These are phyloP conservation scores for Saccharomyces hybrid DNA, from an alignment of 1,139 yeast species.

Conservation along the genomic window DNA sequence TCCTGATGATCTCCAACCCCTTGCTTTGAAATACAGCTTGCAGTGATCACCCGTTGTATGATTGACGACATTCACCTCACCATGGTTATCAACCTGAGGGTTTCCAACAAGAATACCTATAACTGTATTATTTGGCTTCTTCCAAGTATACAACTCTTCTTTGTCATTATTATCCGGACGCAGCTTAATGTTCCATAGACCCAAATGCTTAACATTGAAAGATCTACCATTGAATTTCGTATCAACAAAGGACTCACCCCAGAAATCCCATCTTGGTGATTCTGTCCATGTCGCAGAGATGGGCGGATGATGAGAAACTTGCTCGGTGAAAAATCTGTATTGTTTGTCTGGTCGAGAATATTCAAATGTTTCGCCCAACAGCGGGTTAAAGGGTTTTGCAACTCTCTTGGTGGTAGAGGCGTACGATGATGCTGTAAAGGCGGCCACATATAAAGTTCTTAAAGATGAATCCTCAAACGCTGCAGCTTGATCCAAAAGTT, in stretches of 20 bases:
- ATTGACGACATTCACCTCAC: conserved; percentile 80
- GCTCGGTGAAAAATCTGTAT: conserved; percentile 81
- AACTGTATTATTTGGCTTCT: conserved; percentile 87
- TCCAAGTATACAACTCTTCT: conserved; percentile 73
- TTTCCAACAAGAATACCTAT: conserved; percentile 92
- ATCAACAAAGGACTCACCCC: conserved; percentile 88
- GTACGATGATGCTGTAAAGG: conserved; percentile 90
- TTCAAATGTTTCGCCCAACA: conserved; percentile 91
- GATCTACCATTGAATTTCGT: conserved; percentile 87
- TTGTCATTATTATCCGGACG: conserved; percentile 62
- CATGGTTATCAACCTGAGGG: conserved; percentile 92
- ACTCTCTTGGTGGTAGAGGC: conserved; percentile 89
- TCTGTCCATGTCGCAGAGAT: conserved; percentile 87
- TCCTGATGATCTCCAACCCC: conserved; percentile 93
- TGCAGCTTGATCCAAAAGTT: conserved; percentile 71
- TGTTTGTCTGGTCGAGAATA: conserved; percentile 82
- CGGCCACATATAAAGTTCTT: conserved; percentile 80
- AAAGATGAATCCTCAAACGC: conserved; percentile 66
- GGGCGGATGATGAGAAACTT: conserved; percentile 96
- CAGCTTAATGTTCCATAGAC: conserved; percentile 78
- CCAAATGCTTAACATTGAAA: conserved; percentile 88
- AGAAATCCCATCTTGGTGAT: conserved; percentile 87
- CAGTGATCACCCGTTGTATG: conserved; percentile 83
- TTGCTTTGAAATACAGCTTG: conserved; percentile 68
- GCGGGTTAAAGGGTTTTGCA: conserved; percentile 95